Conservation (phyloP, 2,329 filamentous ascomycete genomes). For the Phaeoacremonium minimum region DNA sequence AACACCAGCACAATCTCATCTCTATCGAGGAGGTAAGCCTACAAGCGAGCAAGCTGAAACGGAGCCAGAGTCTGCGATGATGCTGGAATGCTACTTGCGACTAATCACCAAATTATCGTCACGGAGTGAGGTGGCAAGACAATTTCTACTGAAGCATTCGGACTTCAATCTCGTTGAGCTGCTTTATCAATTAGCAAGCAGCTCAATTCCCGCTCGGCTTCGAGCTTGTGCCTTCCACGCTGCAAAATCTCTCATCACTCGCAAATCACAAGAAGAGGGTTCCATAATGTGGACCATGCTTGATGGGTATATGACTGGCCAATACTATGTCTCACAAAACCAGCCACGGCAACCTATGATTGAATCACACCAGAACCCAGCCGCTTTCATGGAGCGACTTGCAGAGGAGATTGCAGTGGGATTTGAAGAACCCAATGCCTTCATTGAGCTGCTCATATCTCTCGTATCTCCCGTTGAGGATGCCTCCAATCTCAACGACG, state of each 20-base stretch:
- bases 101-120: conserved; percentile 78
- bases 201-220: conserved; percentile 70
- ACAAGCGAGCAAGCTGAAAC: conserved; percentile 66
- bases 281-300: conserved; percentile 75
- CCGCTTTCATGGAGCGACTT: conserved; percentile 54
- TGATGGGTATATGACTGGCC: conserved; percentile 73
- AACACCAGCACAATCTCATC: conserved; percentile 44
- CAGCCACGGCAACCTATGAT: conserved; percentile 7
- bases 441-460: conserved; percentile 71
- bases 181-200: conserved; percentile 75
- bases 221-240: conserved; percentile 81
- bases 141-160: conserved; percentile 65
- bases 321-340: conserved; percentile 32
- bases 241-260: conserved; percentile 68
- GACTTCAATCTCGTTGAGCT: conserved; percentile 68
- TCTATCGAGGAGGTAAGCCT: conserved; percentile 56
- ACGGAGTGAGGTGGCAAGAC: conserved; percentile 67
- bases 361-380: conserved; percentile 18
- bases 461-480: conserved; percentile 64
- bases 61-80: conserved; percentile 91
- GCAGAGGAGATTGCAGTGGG: conserved; percentile 71
- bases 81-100: conserved; percentile 91
- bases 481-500: conserved; percentile 63
- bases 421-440: conserved; percentile 82
- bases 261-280: conserved; percentile 65